Evolutionary conservation across 176 grass and related monocot species (phyloP), one percentile per base, ranked within the genome.

Genomic region (Chloris gayana): DNA sequence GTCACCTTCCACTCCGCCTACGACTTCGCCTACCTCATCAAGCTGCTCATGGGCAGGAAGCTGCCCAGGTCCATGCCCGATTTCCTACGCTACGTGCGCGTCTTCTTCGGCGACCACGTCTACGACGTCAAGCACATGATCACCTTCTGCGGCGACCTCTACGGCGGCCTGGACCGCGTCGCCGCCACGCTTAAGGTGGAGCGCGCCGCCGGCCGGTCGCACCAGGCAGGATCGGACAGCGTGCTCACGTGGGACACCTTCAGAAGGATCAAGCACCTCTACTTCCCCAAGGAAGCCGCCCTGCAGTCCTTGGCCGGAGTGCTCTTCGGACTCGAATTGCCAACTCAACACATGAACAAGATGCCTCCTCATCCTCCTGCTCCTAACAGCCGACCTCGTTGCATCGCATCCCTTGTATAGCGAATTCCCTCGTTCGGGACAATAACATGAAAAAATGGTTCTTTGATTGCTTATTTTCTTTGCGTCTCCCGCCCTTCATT

Each of bases 141-240:
- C 33, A 18, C 13, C 4, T 24, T 24, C 82, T 93, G 91, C 46
- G 67, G 42, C 10, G 83, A 38, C 18, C 79, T 97, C 14, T 84
- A 69, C 45, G 94, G 94, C 2, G 94, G 94, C 0, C 79, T 97
- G 6, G 94, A 99, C 38, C 72, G 82, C 21, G 79, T 90, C 1
- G 91, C 91, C 8, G 84, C 34, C 7, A n/a, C 75, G 3, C 85
- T 99, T 14, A 29, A 51, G 25, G 90, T 93, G 4, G 44, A 67
- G 14, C 96, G 92, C 56, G 88, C 72, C 0, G 84, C 88, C 0
- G 96, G 96, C 0, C 3, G 73, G 34, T 73, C 90, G 11, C 96
- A 99, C 81, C 96, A 99, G 86, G 96, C 96, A 0, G 96, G 84
- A 0, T 99, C 96, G 0, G 96, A 99, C 75, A 91, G 90, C 79